A percentile compares a stretch with the other conserved stretches of the same genome.
Conservation (phyloP, 208 protist genomes). For the Crithidia sp. region DNA sequence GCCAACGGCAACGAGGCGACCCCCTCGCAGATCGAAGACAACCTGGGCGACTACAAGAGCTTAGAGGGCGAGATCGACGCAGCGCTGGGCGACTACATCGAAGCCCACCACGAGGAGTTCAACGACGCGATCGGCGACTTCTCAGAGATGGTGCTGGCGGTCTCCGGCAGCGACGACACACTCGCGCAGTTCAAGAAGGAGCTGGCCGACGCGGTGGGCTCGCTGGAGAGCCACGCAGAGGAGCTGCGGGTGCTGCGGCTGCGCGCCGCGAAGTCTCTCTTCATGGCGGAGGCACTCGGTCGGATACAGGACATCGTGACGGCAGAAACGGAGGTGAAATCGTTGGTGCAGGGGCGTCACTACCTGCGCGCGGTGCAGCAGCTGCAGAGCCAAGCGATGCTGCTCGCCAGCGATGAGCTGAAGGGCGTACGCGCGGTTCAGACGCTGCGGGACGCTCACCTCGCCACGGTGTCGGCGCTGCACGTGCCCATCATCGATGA, state of each 20-base stretch:
- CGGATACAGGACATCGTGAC: constrained; percentile 59
- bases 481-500: constrained; percentile 75
- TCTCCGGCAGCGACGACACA: constrained; percentile 81
- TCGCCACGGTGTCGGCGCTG: constrained; percentile 51
- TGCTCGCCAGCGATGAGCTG: constrained; percentile 49
- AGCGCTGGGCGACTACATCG: constrained; percentile 75
- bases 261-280: constrained; percentile 74
- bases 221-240: constrained; percentile 72
- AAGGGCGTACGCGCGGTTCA: constrained; percentile 59
- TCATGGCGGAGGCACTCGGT: constrained; percentile 66
- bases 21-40: constrained; percentile 68
- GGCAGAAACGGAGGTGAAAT: constrained; percentile 58
- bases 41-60: constrained; percentile 62
- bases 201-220: constrained; percentile 51
- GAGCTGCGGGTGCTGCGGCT: constrained; percentile 76
- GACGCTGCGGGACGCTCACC: constrained; percentile 61
- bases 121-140: constrained; percentile 80
- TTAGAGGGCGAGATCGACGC: constrained; percentile 70
- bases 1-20: constrained; percentile 59
- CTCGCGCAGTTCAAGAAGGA: constrained; percentile 75
- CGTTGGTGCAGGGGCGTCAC: constrained; percentile 49
- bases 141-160: constrained; percentile 84
- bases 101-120: constrained; percentile 82
- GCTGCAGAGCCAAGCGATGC: constrained; percentile 45
- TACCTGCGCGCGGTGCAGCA: constrained; percentile 72